Base-by-base conservation (phyloP, 2,329 filamentous ascomycete species). In the Aspergillus caelatus region DNA sequence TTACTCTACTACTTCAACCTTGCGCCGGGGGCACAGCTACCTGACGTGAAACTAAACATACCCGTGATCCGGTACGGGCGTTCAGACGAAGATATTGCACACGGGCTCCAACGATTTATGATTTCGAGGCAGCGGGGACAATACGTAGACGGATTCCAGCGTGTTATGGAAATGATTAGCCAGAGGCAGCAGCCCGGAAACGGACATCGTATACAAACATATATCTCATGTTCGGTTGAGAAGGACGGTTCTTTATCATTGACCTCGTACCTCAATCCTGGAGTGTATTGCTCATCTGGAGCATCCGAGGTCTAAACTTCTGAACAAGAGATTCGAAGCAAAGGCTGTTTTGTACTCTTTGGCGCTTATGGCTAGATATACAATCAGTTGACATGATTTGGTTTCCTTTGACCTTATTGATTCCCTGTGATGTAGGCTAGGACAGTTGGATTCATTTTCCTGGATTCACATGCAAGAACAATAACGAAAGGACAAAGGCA, bases 91-190 rank as follows among this genome's bases (percentile, higher is more conserved):
- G 16, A 30, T 4, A 26, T 30, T 6, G 26, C 46, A 16, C 46
- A 4, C 16, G 46, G 46, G 14, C 7, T 50, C 2, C 16, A 9
- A 9, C 7, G 8, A 8, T 50, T 26, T 7, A 30, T 50, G 46
- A 16, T 19, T 0, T 26, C 46, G 16, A 26, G 26, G 5, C 12
- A 11, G 12, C 12, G 46, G 26, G 46, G 46, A 19, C 43, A 45
- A 23, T 45, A 45, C 2, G 19, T 21, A 12, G n/a, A 45, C 11
- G 21, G 43, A 11, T 45, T 12, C 14, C 21, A 21, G n/a, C 21
- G n/a, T 3, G 11, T 11, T 11, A 5, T 45, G n/a, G 11, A 23
- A 10, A 23, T 0, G 0, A 23, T 45, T 12, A 6, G 0, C n/a
- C n/a, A 14, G 10, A 21, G 11, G n/a, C 43, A 23, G 1, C 10